These are phyloP conservation scores for Drechslerella coelobrocha DNA, from an alignment of 2,329 filamentous ascomycete species.

Conservation along the genomic window DNA sequence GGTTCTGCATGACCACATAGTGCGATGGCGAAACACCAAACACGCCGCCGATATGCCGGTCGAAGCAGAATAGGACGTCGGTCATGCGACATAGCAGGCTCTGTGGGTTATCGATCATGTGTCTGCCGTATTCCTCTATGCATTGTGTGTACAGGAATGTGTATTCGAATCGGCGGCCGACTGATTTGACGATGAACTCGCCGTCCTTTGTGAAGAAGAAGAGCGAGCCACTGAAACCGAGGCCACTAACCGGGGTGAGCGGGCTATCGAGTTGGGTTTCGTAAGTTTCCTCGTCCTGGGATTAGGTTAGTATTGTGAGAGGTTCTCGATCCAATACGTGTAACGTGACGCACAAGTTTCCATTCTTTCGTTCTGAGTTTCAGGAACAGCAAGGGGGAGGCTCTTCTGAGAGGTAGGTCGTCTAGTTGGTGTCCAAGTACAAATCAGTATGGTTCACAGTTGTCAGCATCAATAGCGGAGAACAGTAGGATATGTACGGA, in stretches of 20 bases:
- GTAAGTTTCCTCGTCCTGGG: constrained; percentile 51
- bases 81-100: constrained; percentile 53
- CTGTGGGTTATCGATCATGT: constrained; percentile 42
- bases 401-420: constrained; percentile 51
- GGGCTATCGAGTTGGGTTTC: constrained; percentile 45
- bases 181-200: constrained; percentile 52
- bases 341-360: constrained; percentile 22
- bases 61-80: constrained; percentile 53
- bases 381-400: constrained; percentile 53
- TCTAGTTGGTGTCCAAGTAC: constrained; percentile 18
- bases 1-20: constrained; percentile 54
- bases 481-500: constrained; percentile 13
- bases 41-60: constrained; percentile 52
- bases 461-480: not conserved
- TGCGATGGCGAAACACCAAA: constrained; percentile 53
- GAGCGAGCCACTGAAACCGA: constrained; percentile 53
- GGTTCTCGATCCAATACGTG: not conserved
- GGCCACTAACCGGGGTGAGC: constrained; percentile 49
- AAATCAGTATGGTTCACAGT: not conserved
- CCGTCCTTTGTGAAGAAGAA: constrained; percentile 54
- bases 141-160: constrained; percentile 53
- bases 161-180: constrained; percentile 54
- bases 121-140: constrained; percentile 51
- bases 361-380: constrained; percentile 47
- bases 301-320: not conserved